These are phyloP conservation scores for Holtermanniella nyarrowii DNA, from an alignment of 768 basidiomycete genomes.

Conservation along the genomic window DNA sequence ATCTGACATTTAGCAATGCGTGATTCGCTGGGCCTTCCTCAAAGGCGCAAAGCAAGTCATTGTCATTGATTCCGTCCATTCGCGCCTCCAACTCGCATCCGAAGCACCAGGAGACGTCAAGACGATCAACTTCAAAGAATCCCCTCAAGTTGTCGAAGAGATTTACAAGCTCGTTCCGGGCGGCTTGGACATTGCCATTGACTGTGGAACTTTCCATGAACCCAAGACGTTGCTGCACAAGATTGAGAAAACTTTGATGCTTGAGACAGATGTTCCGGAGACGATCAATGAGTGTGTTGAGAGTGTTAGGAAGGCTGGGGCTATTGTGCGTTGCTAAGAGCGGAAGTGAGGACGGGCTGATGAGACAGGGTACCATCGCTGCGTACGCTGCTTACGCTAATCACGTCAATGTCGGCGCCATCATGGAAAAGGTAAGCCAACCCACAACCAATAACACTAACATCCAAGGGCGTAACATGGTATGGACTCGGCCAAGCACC, in stretches of 20 bases:
- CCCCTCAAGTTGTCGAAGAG: constrained; percentile 48
- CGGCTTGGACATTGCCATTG: constrained; percentile 50
- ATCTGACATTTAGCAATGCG: constrained; percentile 43
- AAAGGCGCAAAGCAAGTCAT: constrained; percentile 64
- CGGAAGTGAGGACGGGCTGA: constrained; percentile 40
- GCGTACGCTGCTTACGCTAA: constrained; percentile 61
- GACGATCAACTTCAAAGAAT: constrained; percentile 51
- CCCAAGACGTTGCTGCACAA: constrained; percentile 59
- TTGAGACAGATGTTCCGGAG: constrained; percentile 66
- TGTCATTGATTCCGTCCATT: constrained; percentile 56
- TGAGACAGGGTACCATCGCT: constrained; percentile 46
- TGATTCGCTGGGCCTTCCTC: constrained; percentile 52
- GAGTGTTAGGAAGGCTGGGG: constrained; percentile 50
- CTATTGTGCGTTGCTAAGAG: constrained; percentile 31
- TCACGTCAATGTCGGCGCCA: constrained; percentile 50
- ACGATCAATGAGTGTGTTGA: constrained; percentile 51
- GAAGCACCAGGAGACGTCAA: constrained; percentile 46
- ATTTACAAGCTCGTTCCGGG: constrained; percentile 54
- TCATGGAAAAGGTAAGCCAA: constrained; percentile 59
- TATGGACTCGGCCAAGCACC: constrained; percentile 68
- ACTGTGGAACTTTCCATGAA: constrained; percentile 54
- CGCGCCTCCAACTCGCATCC: constrained; percentile 47
- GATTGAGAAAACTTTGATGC: constrained; percentile 58
- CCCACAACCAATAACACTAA: no score
- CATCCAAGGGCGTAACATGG: constrained; percentile 48